A percentile compares a stretch with the other conserved stretches of the same genome.
Evolutionary conservation across 352 stramenopile genomes (phyloP).

Genomic region (Globisporangium nodosum): DNA sequence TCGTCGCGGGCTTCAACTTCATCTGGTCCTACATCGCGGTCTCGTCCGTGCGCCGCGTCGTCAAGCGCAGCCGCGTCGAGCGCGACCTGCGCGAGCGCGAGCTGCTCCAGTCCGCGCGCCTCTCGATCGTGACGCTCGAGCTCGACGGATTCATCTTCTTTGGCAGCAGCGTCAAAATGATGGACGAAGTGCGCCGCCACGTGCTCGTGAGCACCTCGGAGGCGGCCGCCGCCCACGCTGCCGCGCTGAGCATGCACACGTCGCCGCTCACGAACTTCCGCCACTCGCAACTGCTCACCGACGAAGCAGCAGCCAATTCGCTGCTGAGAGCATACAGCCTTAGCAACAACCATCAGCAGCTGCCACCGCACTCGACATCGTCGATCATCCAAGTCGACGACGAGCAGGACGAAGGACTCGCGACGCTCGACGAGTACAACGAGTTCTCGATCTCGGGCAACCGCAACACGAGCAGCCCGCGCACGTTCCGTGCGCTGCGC

Average conservation of each 20-base stretch:
- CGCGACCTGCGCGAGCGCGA: conserved; percentile 70
- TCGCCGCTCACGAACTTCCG: conserved; percentile 10
- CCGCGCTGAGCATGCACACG: conserved; percentile 4
- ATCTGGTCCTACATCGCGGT: conserved; percentile 78
- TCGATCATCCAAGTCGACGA: not conserved
- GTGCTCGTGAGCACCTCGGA: conserved; percentile 51
- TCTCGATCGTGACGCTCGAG: conserved; percentile 84
- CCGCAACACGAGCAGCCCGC: conserved; percentile 13
- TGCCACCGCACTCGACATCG: not conserved
- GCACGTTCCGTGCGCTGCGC: conserved; percentile 54
- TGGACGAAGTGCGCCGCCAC: conserved; percentile 82
- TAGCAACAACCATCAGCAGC: not conserved
- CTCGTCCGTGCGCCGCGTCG: conserved; percentile 67
- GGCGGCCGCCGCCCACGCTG: conserved; percentile 7
- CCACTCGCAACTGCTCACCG: conserved; percentile 2
- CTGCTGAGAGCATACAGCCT: not conserved
- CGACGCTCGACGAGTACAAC: conserved; percentile 43
- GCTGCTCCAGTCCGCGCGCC: conserved; percentile 58
- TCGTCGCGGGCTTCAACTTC: conserved; percentile 87
- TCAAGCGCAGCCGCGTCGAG: conserved; percentile 79
- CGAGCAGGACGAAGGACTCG: conserved; percentile 34
- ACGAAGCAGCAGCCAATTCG: not conserved
- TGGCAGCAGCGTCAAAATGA: conserved; percentile 82
- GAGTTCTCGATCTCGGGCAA: conserved; percentile 29
- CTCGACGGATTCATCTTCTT: conserved; percentile 88